These are phyloP conservation scores for Aspergillus aculeatinus DNA, from an alignment of 2,329 filamentous ascomycete species.

Conservation along the genomic window DNA sequence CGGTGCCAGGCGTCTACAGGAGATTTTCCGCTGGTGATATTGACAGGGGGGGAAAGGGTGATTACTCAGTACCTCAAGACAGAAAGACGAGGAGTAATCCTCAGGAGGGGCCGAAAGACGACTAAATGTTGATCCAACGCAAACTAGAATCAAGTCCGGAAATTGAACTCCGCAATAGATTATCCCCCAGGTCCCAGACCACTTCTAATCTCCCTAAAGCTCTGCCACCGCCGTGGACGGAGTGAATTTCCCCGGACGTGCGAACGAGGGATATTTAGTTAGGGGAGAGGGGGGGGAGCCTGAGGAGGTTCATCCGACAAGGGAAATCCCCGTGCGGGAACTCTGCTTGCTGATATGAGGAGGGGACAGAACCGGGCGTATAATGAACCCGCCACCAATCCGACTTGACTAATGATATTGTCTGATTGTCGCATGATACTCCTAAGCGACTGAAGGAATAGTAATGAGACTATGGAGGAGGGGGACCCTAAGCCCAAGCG, in stretches of 20 bases:
- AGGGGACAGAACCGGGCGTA: too few relatives aligned
- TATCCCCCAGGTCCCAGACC: slow-evolving; percentile 11
- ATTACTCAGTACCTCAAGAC: neutral
- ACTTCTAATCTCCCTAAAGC: neutral
- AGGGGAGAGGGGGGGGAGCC: neutral
- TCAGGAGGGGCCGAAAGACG: neutral
- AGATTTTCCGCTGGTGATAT: neutral
- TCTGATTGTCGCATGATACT: neutral
- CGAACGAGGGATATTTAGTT: neutral
- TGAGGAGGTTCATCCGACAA: neutral
- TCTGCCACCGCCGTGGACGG: neutral
- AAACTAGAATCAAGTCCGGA: slow-evolving; percentile 12
- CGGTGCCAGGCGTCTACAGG: slow-evolving; percentile 2
- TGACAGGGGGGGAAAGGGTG: neutral
- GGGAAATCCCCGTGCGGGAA: neutral
- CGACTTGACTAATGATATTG: neutral
- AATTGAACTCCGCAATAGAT: slow-evolving; percentile 20
- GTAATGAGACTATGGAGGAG: neutral
- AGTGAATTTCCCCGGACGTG: neutral
- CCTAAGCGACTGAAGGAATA: neutral
- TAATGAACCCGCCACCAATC: neutral
- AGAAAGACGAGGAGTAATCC: too few relatives aligned
- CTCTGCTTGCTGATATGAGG: neutral
- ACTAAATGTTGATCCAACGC: neutral
- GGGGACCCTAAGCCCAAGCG: neutral